Percentiles rank a stretch among this genome's conserved stretches.
These are phyloP conservation scores for Phytopythium delawarense DNA, from an alignment of 352 stramenopile species.

Conservation along the genomic window DNA sequence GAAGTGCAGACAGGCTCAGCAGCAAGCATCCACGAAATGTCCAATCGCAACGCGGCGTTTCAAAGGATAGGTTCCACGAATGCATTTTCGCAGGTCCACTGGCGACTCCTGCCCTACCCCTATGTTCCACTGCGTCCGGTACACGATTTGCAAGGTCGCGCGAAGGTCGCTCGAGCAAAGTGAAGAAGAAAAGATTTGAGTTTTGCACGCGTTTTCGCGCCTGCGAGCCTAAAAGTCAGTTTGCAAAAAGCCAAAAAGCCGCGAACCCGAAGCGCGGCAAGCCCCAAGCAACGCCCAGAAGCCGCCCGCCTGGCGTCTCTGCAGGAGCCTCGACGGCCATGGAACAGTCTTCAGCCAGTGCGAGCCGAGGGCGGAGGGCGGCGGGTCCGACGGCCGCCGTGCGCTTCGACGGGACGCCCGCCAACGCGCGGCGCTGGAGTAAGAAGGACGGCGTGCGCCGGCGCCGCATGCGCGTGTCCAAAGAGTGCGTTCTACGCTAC, in stretches of 20 bases:
- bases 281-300: not conserved
- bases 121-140: not conserved
- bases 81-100: too few relatives aligned
- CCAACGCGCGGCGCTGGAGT: conserved; percentile 16
- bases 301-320: too few relatives aligned
- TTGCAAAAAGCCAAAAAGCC: not conserved
- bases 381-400: not conserved
- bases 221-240: not conserved
- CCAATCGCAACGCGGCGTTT: too few relatives aligned
- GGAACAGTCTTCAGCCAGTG: not conserved
- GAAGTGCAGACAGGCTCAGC: too few relatives aligned
- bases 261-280: not conserved
- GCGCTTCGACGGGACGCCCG: not conserved
- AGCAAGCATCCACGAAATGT: too few relatives aligned
- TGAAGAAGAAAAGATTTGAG: conserved; percentile 13
- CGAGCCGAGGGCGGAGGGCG: not conserved
- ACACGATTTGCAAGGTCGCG: not conserved
- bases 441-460: conserved; percentile 27
- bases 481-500: conserved; percentile 38
- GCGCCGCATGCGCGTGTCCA: conserved; percentile 58
- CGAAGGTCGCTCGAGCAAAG: conserved; percentile 11
- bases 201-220: conserved; percentile 3
- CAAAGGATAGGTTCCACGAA: too few relatives aligned
- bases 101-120: too few relatives aligned
- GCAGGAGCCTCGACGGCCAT: not conserved